phyloP scores from a whole-genome alignment of 345 rosid species.

The Lumnitzera littorea region DNA sequence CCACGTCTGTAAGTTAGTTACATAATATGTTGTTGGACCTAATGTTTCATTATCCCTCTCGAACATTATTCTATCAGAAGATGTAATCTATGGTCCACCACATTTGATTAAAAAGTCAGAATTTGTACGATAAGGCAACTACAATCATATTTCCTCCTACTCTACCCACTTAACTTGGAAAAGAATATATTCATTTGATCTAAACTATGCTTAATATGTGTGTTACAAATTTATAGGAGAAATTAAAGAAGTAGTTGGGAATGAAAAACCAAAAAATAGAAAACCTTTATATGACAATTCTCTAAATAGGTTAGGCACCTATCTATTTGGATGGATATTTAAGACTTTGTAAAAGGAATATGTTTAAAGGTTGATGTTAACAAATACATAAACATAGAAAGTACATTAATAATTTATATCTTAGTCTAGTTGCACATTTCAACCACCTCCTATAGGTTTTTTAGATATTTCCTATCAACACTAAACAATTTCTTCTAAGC shows the following conservation, averaged over 20 bases:
- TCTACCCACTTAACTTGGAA: not conserved
- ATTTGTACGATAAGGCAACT: conserved; percentile 24
- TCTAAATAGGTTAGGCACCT: conserved; percentile 28
- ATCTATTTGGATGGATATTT: too few species aligned
- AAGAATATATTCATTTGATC: too few species aligned
- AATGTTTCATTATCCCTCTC: conserved; percentile 43
- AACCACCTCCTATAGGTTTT: not conserved
- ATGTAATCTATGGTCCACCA: conserved; percentile 50
- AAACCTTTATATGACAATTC: too few species aligned
- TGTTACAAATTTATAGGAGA: not conserved
- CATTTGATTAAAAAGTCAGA: conserved; percentile 46
- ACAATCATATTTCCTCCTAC: conserved; percentile 12
- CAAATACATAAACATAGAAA: too few species aligned
- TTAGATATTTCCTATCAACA: not conserved
- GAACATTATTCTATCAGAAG: conserved; percentile 24
- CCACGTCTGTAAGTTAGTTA: conserved; percentile 31
- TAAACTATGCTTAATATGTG: too few species aligned
- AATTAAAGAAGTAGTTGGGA: too few species aligned
- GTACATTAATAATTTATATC: too few species aligned
- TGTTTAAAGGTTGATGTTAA: too few species aligned
- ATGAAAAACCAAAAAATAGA: too few species aligned
- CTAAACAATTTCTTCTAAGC: too few species aligned
- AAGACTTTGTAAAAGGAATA: too few species aligned
- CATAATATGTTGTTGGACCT: conserved; percentile 53
- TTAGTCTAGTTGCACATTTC: too few species aligned